Base-by-base conservation (phyloP, 2,329 filamentous ascomycete species). In the Fusarium sp. region DNA sequence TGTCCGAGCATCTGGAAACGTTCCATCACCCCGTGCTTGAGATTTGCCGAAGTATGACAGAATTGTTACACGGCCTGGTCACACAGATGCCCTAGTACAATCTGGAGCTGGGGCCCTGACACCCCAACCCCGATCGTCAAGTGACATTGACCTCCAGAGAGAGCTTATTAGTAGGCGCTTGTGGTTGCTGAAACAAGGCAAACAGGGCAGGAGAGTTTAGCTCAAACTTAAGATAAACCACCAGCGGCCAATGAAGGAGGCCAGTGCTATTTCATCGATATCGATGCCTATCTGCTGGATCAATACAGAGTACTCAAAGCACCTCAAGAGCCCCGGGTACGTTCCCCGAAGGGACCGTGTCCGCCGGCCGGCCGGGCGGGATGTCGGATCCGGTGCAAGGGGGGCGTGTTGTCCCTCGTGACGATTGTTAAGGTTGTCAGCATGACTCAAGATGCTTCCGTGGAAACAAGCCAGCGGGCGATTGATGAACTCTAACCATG, bases 1-100 rank as follows among this genome's bases (percentile, higher is more conserved):
- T 57, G 64, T 70, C 67, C 67, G 49, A 70, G 49, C 53, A 60
- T 62, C 69, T 72, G 62, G 69, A 67, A 72, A 59, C 63, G 62
- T 72, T 67, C 69, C 58, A 67, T 67, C 38, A 28, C 50, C 60
- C 47, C 39, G 54, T 60, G 60, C 42, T 55, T 53, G 42, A 54
- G 43, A 69, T 61, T 58, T 71, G 58, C 65, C 60, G 65, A 50
- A 53, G 65, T 44, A 39, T 62, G 56, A 66, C 60, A 54, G 44
- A 24, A 47, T 17, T 12, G 51, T 61, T 34, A 51, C 45, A 39
- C 48, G 32, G 21, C 51, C 14, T 32, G 23, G 65, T 66, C 39
- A 10, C 56, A 68, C 65, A 47, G 32, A 43, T 51, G 36, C 36
- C 60, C 51, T 56, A 39, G 43, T 28, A 56, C 60, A 56, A 55